These are phyloP conservation scores for Domatiomyces catenatus DNA, from an alignment of 2,329 filamentous ascomycete genomes.

Conservation along the genomic window DNA sequence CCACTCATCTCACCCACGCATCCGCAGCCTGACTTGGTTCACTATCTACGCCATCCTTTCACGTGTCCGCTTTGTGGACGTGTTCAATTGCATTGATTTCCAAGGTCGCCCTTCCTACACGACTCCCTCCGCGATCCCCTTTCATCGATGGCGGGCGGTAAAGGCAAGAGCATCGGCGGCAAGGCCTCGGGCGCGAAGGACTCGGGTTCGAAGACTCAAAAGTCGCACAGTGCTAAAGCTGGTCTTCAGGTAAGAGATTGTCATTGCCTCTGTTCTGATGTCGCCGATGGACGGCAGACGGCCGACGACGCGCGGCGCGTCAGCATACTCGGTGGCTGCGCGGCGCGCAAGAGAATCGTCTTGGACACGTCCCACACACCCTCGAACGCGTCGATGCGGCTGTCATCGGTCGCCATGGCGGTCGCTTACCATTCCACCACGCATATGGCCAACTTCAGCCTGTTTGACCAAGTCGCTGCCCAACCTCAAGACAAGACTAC, in stretches of 20 bases:
- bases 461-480: background rate
- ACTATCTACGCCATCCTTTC: constrained; percentile 2
- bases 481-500: too few species aligned
- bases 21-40: constrained; percentile 7
- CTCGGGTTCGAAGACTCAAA: constrained; percentile 74
- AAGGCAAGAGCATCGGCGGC: constrained; percentile 82
- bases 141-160: constrained; percentile 61
- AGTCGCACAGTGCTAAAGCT: constrained; percentile 83
- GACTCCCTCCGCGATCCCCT: constrained; percentile 3
- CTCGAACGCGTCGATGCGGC: background rate
- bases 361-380: background rate
- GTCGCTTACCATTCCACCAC: background rate
- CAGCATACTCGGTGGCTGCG: constrained; percentile 8
- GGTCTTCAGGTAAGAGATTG: constrained; percentile 67
- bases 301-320: constrained; percentile 5
- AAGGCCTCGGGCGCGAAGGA: constrained; percentile 71
- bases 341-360: background rate
- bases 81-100: background rate
- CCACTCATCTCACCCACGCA: constrained; percentile 5
- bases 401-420: background rate
- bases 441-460: background rate
- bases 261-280: background rate
- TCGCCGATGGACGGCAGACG: background rate
- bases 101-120: background rate
- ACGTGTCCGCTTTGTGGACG: constrained; percentile 4